phyloP scores from a whole-genome alignment of 352 stramenopile genomes.

The Plasmopara muralis region DNA sequence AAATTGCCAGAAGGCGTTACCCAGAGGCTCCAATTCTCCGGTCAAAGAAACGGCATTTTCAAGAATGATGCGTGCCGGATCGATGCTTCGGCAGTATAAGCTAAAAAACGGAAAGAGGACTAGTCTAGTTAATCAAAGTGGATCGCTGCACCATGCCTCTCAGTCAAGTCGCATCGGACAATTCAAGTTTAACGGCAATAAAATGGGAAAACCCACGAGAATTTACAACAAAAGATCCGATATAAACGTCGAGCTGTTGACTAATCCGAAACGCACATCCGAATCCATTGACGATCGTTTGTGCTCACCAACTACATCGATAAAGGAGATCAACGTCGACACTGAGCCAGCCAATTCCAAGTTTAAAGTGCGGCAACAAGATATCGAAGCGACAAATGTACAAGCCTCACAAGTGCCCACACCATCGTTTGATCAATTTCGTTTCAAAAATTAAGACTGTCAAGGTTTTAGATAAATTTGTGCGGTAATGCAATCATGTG shows the following conservation, averaged over 20 bases:
- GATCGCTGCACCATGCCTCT: constrained; percentile 9
- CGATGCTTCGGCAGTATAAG: constrained; percentile 42
- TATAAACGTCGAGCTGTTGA: constrained; percentile 3
- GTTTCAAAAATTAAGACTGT: constrained; percentile 20
- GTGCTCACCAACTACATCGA: constrained; percentile 1
- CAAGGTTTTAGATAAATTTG: background rate
- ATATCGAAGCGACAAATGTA: constrained; percentile 1
- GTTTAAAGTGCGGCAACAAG: constrained; percentile 1
- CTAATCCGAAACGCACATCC: constrained; percentile 5
- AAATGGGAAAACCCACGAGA: background rate
- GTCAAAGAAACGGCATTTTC: constrained; percentile 73
- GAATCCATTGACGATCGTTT: constrained; percentile 6
- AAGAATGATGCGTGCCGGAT: constrained; percentile 70
- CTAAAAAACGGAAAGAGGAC: constrained; percentile 44
- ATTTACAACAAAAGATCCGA: constrained; percentile 1
- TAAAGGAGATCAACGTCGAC: constrained; percentile 4
- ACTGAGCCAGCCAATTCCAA: background rate
- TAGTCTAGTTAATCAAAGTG: constrained; percentile 11
- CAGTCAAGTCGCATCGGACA: constrained; percentile 22
- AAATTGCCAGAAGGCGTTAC: constrained; percentile 6
- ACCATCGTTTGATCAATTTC: constrained; percentile 32
- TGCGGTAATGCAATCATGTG: background rate
- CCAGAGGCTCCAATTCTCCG: background rate
- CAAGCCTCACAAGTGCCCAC: background rate
- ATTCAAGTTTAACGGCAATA: constrained; percentile 16